Conservation (phyloP, 108 stramenopile genomes). For the Parietichytrium sp. region DNA sequence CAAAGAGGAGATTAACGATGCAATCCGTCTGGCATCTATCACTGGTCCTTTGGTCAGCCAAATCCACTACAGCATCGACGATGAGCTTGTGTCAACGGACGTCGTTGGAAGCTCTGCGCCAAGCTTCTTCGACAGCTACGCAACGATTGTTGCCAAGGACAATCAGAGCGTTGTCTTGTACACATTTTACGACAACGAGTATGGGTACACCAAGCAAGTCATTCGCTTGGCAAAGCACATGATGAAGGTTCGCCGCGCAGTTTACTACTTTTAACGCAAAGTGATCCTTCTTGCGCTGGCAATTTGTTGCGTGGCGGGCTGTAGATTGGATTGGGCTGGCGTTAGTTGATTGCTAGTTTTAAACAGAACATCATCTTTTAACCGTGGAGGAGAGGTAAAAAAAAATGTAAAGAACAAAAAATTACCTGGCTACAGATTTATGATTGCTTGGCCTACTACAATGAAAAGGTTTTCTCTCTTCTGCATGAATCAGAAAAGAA, state of each 20-base stretch:
- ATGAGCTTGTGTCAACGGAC: conserved; percentile 41
- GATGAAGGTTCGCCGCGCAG: conserved; percentile 15
- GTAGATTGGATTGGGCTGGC: no score
- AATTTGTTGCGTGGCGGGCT: no score
- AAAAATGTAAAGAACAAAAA: no score
- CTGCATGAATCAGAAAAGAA: no score
- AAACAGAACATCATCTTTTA: no score
- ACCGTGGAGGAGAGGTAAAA: no score
- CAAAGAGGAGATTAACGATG: conserved; percentile 2
- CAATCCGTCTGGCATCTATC: not conserved
- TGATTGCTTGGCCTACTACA: no score
- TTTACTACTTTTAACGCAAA: no score
- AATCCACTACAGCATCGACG: conserved; percentile 41
- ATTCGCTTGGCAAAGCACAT: conserved; percentile 42
- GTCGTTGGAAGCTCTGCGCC: conserved; percentile 33
- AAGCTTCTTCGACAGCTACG: conserved; percentile 21
- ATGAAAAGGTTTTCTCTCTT: no score
- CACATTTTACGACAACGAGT: conserved; percentile 46
- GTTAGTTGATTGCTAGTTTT: no score
- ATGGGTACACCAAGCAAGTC: conserved; percentile 43
- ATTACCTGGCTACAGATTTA: no score
- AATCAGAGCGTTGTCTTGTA: conserved; percentile 28
- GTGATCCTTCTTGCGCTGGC: no score
- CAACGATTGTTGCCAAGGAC: conserved; percentile 13
- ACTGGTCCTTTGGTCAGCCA: conserved; percentile 36